phyloP scores from a whole-genome alignment of 805 yeast genomes.

The Barnettozyma vustinii region DNA sequence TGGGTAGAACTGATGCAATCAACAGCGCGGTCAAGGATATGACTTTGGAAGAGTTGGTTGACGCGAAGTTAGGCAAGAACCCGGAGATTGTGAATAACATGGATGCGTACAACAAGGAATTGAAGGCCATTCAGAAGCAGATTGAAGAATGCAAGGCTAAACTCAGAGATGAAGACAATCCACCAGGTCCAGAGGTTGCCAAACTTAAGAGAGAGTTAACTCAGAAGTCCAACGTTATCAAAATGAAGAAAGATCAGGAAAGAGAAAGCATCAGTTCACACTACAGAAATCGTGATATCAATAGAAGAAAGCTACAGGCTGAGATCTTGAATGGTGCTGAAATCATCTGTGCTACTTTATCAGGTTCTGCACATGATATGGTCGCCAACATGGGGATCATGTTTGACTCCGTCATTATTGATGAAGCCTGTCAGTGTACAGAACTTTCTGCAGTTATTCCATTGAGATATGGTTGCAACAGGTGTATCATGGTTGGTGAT shows the following conservation, averaged over 20 bases:
- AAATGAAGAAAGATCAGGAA: constrained; percentile 69
- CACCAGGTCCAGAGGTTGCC: constrained; percentile 45
- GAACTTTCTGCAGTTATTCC: constrained; percentile 91
- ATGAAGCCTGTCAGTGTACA: constrained; percentile 97
- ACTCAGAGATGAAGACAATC: constrained; percentile 19
- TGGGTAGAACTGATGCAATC: constrained; percentile 87
- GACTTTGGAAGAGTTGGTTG: constrained; percentile 83
- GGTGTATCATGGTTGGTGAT: constrained; percentile 97
- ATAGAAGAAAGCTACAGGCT: constrained; percentile 69
- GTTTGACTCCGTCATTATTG: constrained; percentile 88
- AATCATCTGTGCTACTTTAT: constrained; percentile 84
- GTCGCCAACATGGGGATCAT: constrained; percentile 66
- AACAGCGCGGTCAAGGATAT: constrained; percentile 76
- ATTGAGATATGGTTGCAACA: constrained; percentile 79
- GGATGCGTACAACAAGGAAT: constrained; percentile 48
- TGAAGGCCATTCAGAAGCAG: constrained; percentile 12
- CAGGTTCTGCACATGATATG: constrained; percentile 91
- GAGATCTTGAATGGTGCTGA: constrained; percentile 69
- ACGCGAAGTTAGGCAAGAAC: constrained; percentile 30
- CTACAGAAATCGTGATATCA: constrained; percentile 70
- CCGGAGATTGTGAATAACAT: constrained; percentile 29
- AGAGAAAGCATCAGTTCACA: constrained; percentile 69
- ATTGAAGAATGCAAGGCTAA: constrained; percentile 23
- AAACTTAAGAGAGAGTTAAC: constrained; percentile 49
- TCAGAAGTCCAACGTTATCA: constrained; percentile 59